Evolutionary conservation across 2,329 filamentous ascomycete species (phyloP).

Genomic region (Alternaria sp.): DNA sequence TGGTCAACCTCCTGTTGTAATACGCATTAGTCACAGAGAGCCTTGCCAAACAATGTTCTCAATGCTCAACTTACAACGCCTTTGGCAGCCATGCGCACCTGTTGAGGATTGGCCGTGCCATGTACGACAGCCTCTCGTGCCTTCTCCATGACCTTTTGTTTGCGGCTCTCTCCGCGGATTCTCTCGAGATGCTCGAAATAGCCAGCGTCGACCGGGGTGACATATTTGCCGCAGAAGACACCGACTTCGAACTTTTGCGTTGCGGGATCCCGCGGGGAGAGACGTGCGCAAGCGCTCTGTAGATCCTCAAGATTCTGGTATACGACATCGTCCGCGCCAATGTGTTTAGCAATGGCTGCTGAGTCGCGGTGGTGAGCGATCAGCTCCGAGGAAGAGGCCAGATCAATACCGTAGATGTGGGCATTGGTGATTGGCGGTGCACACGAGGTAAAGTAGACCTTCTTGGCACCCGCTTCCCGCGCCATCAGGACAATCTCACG

Average conservation of each 20-base stretch:
- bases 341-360: constrained; percentile 67
- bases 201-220: constrained; percentile 76
- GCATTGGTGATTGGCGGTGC: constrained; percentile 82
- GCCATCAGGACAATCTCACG: constrained; percentile 84
- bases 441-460: constrained; percentile 83
- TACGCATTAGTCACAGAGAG: constrained; percentile 12
- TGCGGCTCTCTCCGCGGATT: constrained; percentile 72
- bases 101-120: constrained; percentile 65
- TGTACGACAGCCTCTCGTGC: constrained; percentile 70
- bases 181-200: constrained; percentile 84
- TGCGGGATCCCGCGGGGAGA: constrained; percentile 64
- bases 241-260: constrained; percentile 81
- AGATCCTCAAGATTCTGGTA: constrained; percentile 80
- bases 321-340: constrained; percentile 77
- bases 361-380: constrained; percentile 72
- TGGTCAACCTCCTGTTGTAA: constrained; percentile 55
- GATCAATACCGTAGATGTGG: constrained; percentile 63
- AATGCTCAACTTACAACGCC: constrained; percentile 55
- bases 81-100: constrained; percentile 68
- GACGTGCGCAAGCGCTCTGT: constrained; percentile 77
- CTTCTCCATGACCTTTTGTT: constrained; percentile 69
- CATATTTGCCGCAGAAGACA: constrained; percentile 88
- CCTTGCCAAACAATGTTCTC: not conserved
- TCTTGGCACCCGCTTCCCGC: constrained; percentile 79
- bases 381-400: constrained; percentile 73